These are phyloP conservation scores for Phytophthora sojae DNA, from an alignment of 352 stramenopile genomes.

Conservation along the genomic window DNA sequence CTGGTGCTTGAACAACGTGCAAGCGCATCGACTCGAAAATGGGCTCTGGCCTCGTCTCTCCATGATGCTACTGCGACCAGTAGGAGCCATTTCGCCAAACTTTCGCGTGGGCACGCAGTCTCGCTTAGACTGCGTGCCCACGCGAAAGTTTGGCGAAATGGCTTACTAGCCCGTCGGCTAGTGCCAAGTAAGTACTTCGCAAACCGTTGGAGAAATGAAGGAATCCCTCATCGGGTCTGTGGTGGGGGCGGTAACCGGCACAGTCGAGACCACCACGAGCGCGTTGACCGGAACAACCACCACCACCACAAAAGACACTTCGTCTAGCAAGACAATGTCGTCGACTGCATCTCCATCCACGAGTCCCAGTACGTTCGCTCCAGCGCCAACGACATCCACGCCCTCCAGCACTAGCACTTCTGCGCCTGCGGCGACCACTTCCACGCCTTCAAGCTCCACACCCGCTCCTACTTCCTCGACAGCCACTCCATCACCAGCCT, in stretches of 20 bases:
- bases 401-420: not conserved
- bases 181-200: not conserved
- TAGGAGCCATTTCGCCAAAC: constrained; percentile 23
- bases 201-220: constrained; percentile 15
- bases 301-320: not conserved
- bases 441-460: constrained; percentile 7
- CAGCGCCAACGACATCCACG: not conserved
- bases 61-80: constrained; percentile 32
- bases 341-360: not conserved
- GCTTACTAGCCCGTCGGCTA: constrained; percentile 4
- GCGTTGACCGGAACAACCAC: constrained; percentile 16
- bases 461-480: constrained; percentile 5
- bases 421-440: constrained; percentile 14
- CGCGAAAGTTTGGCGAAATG: too few species aligned
- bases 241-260: constrained; percentile 22
- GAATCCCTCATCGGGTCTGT: constrained; percentile 29
- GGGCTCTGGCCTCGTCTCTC: constrained; percentile 25
- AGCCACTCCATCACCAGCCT: not conserved
- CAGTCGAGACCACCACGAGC: constrained; percentile 19
- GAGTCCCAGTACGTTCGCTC: not conserved
- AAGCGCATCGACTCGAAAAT: constrained; percentile 7
- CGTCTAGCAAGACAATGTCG: not conserved
- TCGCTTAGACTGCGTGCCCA: too few species aligned
- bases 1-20: not conserved
- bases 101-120: constrained; percentile 27